phyloP scores from a whole-genome alignment of 805 yeast species.

The Kluyveromyces aestuarii region DNA sequence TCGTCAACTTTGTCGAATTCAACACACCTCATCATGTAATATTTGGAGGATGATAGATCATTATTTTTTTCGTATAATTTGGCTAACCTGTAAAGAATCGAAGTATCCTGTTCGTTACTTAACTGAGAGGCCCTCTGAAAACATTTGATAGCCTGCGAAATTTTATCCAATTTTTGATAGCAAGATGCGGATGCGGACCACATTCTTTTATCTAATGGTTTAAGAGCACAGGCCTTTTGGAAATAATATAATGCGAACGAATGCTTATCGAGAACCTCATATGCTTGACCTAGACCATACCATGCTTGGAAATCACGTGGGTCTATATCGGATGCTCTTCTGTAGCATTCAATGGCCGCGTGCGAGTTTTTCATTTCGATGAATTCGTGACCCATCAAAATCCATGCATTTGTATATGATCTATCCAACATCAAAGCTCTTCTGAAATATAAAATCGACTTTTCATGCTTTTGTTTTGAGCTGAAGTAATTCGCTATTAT shows the following conservation, averaged over 20 bases:
- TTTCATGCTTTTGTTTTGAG: constrained; percentile 85
- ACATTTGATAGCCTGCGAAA: constrained; percentile 66
- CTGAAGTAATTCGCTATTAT: constrained; percentile 91
- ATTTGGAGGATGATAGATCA: constrained; percentile 44
- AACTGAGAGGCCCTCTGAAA: constrained; percentile 66
- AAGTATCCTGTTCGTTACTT: constrained; percentile 44
- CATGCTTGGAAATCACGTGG: constrained; percentile 90
- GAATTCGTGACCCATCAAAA: constrained; percentile 97
- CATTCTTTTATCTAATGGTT: constrained; percentile 85
- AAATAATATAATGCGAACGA: constrained; percentile 85
- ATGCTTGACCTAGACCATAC: constrained; percentile 98
- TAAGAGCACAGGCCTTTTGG: constrained; percentile 80
- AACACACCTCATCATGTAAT: constrained; percentile 55
- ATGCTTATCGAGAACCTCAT: constrained; percentile 93
- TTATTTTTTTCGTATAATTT: constrained; percentile 48
- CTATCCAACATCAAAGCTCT: constrained; percentile 78
- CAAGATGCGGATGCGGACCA: constrained; percentile 95
- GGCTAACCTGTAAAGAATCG: constrained; percentile 56
- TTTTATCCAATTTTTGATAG: constrained; percentile 67
- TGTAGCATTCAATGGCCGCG: constrained; percentile 92
- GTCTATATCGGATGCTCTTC: constrained; percentile 87
- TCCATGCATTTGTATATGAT: constrained; percentile 87
- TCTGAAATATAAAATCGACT: constrained; percentile 86
- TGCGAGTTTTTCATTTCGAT: constrained; percentile 93
- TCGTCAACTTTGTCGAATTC: constrained; percentile 49